These are phyloP conservation scores for Infundibulicybe gibba DNA, from an alignment of 768 basidiomycete species.

Conservation along the genomic window DNA sequence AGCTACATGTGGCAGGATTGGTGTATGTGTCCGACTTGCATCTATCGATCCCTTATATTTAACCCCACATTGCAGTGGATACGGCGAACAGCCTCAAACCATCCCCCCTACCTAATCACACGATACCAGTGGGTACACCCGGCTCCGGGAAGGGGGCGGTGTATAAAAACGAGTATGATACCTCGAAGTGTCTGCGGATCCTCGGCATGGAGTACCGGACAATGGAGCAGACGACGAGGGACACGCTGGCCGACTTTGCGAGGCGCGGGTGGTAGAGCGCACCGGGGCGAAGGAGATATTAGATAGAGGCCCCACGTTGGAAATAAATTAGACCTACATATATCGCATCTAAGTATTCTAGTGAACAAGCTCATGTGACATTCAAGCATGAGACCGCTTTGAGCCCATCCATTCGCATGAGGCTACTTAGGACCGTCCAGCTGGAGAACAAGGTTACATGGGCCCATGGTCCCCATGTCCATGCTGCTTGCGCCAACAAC, in stretches of 20 bases:
- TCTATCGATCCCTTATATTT: neutral
- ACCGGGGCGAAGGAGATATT: no score
- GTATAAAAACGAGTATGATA: conserved; percentile 19
- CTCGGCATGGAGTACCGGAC: conserved; percentile 26
- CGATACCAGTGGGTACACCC: conserved; percentile 22
- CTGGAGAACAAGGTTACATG: no score
- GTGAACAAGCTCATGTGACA: no score
- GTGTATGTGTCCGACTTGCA: conserved; percentile 15
- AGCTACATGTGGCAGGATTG: conserved; percentile 31
- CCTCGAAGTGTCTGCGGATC: conserved; percentile 21
- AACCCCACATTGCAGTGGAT: conserved; percentile 23
- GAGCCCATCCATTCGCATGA: no score
- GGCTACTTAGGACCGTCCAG: no score
- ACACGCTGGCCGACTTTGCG: conserved; percentile 27
- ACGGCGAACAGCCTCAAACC: conserved; percentile 21
- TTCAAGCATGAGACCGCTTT: no score
- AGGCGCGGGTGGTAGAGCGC: conserved; percentile 23
- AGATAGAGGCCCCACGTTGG: no score
- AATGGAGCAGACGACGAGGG: conserved; percentile 23
- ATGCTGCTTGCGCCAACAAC: no score
- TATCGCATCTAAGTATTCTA: no score
- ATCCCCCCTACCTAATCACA: conserved; percentile 17
- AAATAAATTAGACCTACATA: no score
- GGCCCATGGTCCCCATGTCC: no score
- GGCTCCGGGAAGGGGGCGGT: conserved; percentile 19